These are phyloP conservation scores for Pythium phragmitis DNA, from an alignment of 352 stramenopile species.

Conservation along the genomic window DNA sequence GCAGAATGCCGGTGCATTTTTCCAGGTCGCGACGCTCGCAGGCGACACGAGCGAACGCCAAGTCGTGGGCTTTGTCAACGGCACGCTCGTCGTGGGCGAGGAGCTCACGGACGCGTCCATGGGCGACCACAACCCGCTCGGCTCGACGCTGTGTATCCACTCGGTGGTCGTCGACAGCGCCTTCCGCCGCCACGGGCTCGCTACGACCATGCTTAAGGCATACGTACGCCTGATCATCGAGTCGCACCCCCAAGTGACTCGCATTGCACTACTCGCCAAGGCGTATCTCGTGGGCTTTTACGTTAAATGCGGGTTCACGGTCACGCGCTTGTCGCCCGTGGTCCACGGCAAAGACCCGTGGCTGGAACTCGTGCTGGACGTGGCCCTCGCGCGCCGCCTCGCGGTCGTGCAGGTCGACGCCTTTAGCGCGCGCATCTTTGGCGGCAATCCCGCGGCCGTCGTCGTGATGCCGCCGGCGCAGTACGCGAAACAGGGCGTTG, in stretches of 20 bases:
- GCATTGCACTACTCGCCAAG: slow-evolving; percentile 84
- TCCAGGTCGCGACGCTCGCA: slow-evolving; percentile 37
- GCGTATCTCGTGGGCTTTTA: slow-evolving; percentile 86
- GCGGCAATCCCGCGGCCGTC: slow-evolving; percentile 91
- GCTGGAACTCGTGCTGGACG: slow-evolving; percentile 78
- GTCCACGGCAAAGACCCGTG: slow-evolving; percentile 82
- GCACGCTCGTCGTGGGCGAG: slow-evolving; percentile 57
- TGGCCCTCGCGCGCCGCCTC: slow-evolving; percentile 30
- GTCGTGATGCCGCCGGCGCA: slow-evolving; percentile 51
- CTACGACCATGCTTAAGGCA: slow-evolving; percentile 72
- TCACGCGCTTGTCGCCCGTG: slow-evolving; percentile 62
- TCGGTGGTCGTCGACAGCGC: slow-evolving; percentile 64
- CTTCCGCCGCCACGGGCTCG: slow-evolving; percentile 72
- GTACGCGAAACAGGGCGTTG: slow-evolving; percentile 32
- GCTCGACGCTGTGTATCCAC: slow-evolving; percentile 87
- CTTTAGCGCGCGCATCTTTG: slow-evolving; percentile 63
- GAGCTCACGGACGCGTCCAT: slow-evolving; percentile 75
- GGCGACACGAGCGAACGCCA: slow-evolving; percentile 7
- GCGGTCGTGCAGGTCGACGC: slow-evolving; percentile 62
- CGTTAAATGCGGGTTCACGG: slow-evolving; percentile 73
- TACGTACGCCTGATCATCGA: slow-evolving; percentile 65
- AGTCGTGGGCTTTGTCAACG: slow-evolving; percentile 90
- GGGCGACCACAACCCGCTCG: slow-evolving; percentile 69
- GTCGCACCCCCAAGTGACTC: slow-evolving; percentile 47
- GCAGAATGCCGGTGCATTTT: slow-evolving; percentile 76